These are phyloP conservation scores for Xylariaceae sp. DNA, from an alignment of 2,329 filamentous ascomycete species.

Conservation along the genomic window DNA sequence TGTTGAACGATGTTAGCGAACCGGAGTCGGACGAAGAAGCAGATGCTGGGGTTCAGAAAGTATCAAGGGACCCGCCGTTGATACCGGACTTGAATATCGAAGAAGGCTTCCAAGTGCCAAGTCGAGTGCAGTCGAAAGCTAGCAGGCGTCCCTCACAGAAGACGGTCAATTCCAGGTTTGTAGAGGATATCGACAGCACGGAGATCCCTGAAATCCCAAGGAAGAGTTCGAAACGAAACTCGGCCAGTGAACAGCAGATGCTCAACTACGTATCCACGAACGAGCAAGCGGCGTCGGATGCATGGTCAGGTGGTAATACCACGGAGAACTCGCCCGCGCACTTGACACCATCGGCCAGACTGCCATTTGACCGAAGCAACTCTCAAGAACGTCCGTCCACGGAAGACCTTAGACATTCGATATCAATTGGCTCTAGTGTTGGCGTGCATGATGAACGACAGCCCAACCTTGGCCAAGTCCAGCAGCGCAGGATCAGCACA, in stretches of 20 bases:
- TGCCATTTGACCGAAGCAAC: conserved; percentile 54
- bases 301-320: conserved; percentile 9
- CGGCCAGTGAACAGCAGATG: conserved; percentile 36
- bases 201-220: conserved; percentile 58
- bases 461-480: conserved; percentile 52
- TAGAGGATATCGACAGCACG: conserved; percentile 24
- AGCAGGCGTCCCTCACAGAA: conserved; percentile 40
- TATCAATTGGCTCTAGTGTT: conserved; percentile 28
- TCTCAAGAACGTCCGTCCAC: conserved; percentile 49
- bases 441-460: conserved; percentile 42
- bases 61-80: conserved; percentile 48
- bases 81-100: conserved; percentile 57
- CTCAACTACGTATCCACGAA: conserved; percentile 30
- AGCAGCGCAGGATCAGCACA: conserved; percentile 52
- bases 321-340: conserved; percentile 8
- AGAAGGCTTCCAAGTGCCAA: conserved; percentile 58
- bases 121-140: conserved; percentile 55
- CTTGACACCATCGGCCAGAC: conserved; percentile 32
- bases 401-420: conserved; percentile 41
- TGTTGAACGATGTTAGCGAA: conserved; percentile 44
- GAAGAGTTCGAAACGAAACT: conserved; percentile 65
- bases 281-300: conserved; percentile 13
- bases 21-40: conserved; percentile 40
- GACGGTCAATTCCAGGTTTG: conserved; percentile 30
- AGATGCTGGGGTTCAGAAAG: conserved; percentile 33